These are phyloP conservation scores for Thermochaetoides thermophila DNA, from an alignment of 495 filamentous ascomycete species.

Conservation along the genomic window DNA sequence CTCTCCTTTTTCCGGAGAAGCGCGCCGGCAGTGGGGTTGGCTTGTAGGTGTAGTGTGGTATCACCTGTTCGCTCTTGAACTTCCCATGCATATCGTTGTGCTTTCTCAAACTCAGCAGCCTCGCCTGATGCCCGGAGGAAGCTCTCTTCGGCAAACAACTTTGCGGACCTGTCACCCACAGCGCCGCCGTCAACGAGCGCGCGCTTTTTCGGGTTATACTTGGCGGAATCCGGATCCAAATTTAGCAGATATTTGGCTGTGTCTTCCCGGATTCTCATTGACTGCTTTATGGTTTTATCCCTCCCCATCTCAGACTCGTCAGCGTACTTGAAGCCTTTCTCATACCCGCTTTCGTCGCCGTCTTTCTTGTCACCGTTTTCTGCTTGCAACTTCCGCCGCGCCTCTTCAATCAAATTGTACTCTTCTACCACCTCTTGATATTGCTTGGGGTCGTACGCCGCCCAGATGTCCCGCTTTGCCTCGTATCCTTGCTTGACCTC, in stretches of 20 bases:
- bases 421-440: slow-evolving; percentile 76
- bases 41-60: slow-evolving; percentile 73
- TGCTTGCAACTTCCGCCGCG: slow-evolving; percentile 42
- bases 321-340: slow-evolving; percentile 51
- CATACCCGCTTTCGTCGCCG: slow-evolving; percentile 22
- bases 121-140: slow-evolving; percentile 85
- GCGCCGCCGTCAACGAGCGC: slow-evolving; percentile 86
- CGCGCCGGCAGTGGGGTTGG: slow-evolving; percentile 89
- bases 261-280: slow-evolving; percentile 79
- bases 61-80: slow-evolving; percentile 66
- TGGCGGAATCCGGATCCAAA: slow-evolving; percentile 87
- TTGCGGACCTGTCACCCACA: slow-evolving; percentile 66
- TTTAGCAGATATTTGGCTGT: slow-evolving; percentile 97
- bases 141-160: slow-evolving; percentile 85
- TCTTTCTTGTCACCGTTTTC: slow-evolving; percentile 38
- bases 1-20: slow-evolving; percentile 62
- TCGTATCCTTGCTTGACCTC: slow-evolving; percentile 88
- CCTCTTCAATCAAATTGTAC: slow-evolving; percentile 69
- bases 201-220: slow-evolving; percentile 95
- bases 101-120: slow-evolving; percentile 84
- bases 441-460: slow-evolving; percentile 82
- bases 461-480: slow-evolving; percentile 97
- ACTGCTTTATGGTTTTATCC: slow-evolving; percentile 81
- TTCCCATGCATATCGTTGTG: slow-evolving; percentile 88
- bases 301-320: slow-evolving; percentile 95